phyloP scores from a whole-genome alignment of 2,329 filamentous ascomycete species.

The Fusarium phyllophilum region DNA sequence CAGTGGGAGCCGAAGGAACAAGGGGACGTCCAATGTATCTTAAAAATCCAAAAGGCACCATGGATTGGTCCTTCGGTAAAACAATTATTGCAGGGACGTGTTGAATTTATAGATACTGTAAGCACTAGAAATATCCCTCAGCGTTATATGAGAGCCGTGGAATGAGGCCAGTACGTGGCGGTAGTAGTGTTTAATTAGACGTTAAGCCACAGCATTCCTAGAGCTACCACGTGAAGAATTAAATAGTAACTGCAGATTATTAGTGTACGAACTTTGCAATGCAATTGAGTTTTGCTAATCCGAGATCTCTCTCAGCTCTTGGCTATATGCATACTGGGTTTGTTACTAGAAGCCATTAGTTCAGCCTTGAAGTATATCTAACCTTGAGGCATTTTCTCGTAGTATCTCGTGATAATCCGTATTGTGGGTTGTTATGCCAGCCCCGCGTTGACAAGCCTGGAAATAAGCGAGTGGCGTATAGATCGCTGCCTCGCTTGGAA shows the following conservation, averaged over 20 bases:
- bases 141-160: rapidly evolving
- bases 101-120: rapidly evolving
- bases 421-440: background rate
- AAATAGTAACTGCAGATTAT: rapidly evolving
- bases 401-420: too few relatives aligned
- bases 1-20: rapidly evolving
- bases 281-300: background rate
- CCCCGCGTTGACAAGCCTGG: too few relatives aligned
- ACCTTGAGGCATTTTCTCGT: background rate
- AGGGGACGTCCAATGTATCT: too few relatives aligned
- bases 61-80: rapidly evolving
- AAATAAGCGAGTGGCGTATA: background rate
- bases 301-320: background rate
- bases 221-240: rapidly evolving
- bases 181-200: background rate
- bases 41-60: rapidly evolving
- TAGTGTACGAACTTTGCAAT: background rate
- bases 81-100: rapidly evolving
- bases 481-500: background rate
- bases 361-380: background rate
- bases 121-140: background rate
- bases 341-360: background rate
- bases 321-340: background rate
- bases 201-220: background rate
- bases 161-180: too few relatives aligned